Evolutionary conservation across 2,329 filamentous ascomycete genomes (phyloP).

Genomic region (Pseudogymnoascus verrucosus): DNA sequence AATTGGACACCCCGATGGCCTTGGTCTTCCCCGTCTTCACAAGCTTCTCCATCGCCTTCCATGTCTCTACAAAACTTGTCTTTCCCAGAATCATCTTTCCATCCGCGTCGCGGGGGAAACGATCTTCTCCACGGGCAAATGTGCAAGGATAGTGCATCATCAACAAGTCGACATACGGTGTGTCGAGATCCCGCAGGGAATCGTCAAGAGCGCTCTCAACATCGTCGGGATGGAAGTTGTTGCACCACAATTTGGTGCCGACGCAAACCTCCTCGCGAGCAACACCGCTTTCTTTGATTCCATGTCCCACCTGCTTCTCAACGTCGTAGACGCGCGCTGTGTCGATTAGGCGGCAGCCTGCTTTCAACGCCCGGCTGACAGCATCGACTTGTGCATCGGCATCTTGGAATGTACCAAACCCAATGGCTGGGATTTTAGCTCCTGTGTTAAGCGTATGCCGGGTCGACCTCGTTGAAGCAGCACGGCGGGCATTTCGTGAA

Average conservation of each 20-base stretch:
- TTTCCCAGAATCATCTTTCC: slow-evolving; percentile 19
- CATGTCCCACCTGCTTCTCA: slow-evolving; percentile 14
- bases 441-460: slow-evolving; percentile 20
- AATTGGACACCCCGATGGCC: slow-evolving; percentile 27
- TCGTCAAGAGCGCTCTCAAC: slow-evolving; percentile 26
- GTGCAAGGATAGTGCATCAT: slow-evolving; percentile 47
- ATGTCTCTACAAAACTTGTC: slow-evolving; percentile 24
- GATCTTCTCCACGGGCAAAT: slow-evolving; percentile 7
- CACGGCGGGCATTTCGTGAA: not conserved
- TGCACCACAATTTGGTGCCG: slow-evolving; percentile 30
- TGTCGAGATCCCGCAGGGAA: slow-evolving; percentile 26
- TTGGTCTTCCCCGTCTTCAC: slow-evolving; percentile 21
- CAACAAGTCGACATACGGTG: slow-evolving; percentile 21
- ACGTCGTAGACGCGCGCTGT: slow-evolving; percentile 19
- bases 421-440: slow-evolving; percentile 25
- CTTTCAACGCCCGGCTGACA: slow-evolving; percentile 15
- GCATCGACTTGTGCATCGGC: slow-evolving; percentile 23
- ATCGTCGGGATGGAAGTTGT: slow-evolving; percentile 25
- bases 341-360: slow-evolving; percentile 31
- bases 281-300: slow-evolving; percentile 20
- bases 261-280: slow-evolving; percentile 26
- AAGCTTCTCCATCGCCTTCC: slow-evolving; percentile 28
- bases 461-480: slow-evolving; percentile 6
- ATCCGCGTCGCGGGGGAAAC: slow-evolving; percentile 16
- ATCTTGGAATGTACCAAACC: slow-evolving; percentile 28